These are phyloP conservation scores for Aegle marmelos DNA, from an alignment of 345 rosid species.

Conservation along the genomic window DNA sequence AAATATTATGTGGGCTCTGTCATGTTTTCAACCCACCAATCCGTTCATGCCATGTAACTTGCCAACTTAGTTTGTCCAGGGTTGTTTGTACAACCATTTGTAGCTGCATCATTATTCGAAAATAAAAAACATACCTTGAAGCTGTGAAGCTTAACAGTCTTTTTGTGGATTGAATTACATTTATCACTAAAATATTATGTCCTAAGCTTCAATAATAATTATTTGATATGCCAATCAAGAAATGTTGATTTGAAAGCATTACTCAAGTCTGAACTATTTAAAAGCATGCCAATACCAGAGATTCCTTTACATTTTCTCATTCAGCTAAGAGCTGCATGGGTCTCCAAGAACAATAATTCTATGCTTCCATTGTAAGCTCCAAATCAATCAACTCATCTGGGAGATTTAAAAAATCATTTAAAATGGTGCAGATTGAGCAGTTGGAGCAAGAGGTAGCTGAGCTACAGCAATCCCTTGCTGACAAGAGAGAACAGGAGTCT, in stretches of 20 bases:
- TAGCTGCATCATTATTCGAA: no score
- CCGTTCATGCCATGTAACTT: no score
- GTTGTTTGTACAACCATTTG: no score
- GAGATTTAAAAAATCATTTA: conserved; percentile 12
- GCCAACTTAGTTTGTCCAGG: no score
- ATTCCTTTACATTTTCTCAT: conserved; percentile 8
- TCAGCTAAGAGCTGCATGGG: neutral
- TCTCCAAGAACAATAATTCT: neutral
- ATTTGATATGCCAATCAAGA: neutral
- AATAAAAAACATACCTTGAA: neutral
- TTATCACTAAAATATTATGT: neutral
- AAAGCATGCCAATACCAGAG: neutral
- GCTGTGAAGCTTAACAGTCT: neutral
- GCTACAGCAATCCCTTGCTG: conserved; percentile 55
- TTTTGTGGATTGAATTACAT: neutral
- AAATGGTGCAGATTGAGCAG: conserved; percentile 58
- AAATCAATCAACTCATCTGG: conserved; percentile 14
- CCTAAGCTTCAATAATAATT: neutral
- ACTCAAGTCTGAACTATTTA: neutral
- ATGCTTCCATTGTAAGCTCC: conserved; percentile 11
- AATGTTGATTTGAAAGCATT: neutral
- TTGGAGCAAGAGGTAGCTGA: conserved; percentile 65
- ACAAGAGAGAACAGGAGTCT: conserved; percentile 86
- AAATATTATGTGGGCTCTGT: no score
- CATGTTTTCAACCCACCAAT: no score